Base-by-base conservation (phyloP, 2,329 filamentous ascomycete species). In the Onygenales sp. region DNA sequence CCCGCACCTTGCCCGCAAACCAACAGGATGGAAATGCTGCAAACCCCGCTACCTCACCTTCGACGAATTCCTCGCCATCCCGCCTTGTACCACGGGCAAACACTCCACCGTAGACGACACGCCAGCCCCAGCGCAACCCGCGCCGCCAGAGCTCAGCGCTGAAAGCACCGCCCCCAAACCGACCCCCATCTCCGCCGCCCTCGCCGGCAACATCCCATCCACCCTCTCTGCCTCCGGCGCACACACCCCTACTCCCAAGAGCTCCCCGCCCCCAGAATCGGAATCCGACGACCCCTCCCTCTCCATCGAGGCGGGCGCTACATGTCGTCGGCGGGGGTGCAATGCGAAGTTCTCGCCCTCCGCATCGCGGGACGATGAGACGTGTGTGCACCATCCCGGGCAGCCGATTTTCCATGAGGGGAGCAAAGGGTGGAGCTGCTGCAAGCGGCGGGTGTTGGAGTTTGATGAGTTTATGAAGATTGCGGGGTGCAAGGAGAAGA, bases 401-500 rank as follows among this genome's bases (percentile, higher is more conserved):
- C 82, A 80, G 21, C 89, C 93, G 27, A 85, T 98, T 60, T 98
- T 98, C 74, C 93, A 98, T 69, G 93, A 98, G 75, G 93, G 93
- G 38, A 95, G 89, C 74, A 98, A 98, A 76, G 93, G 93, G 1
- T 98, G 93, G 79, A 90, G 84, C 55, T 98, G 93, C 77, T 98
- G 93, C 75, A 97, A 97, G 80, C 79, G 89, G 63, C 81, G 90
- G 39, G 93, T 98, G 54, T 75, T 98, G 55, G 93, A 98, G 67
- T 98, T 98, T 70, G 91, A 98, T 69, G 86, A 97, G 71, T 98
- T 98, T 72, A 84, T 98, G 84, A 93, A 88, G 72, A 92, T 98
- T 55, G 84, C 87, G 62, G 93, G 93, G 1, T 98, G 93, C 73
- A 84, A 83, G 68, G 90, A 86, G 43, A 93, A 91, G 72, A 75